Evolutionary conservation across 1,284 basidiomycete genomes (phyloP).

Genomic region (Irpex rosettiformis): DNA sequence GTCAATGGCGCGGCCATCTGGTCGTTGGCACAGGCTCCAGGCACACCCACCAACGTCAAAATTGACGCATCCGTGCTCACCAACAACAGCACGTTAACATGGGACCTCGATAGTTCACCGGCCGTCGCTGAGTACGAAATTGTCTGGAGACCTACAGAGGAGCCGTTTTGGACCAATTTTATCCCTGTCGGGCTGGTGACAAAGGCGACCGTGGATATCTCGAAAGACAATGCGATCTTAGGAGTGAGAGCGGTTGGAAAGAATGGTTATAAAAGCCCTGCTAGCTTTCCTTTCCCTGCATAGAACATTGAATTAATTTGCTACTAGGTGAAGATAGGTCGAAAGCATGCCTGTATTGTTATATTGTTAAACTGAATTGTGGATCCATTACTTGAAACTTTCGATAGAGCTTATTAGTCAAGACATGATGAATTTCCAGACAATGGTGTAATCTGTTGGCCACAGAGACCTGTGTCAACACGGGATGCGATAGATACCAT

Average conservation of each 20-base stretch:
- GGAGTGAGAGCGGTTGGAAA: conserved; percentile 49
- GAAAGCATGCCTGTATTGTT: neutral
- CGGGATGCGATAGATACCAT: neutral
- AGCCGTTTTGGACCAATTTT: conserved; percentile 44
- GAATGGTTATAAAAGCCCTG: conserved; percentile 49
- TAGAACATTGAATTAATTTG: conserved; percentile 4
- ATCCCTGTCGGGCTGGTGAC: conserved; percentile 44
- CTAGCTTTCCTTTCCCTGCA: conserved; percentile 39
- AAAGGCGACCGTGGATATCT: conserved; percentile 37
- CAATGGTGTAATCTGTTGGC: neutral
- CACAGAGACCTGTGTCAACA: neutral
- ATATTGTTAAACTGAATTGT: too few species aligned
- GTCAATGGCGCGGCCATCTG: conserved; percentile 51
- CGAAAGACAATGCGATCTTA: conserved; percentile 51
- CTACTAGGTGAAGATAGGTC: too few species aligned
- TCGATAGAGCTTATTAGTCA: neutral
- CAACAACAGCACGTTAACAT: conserved; percentile 50
- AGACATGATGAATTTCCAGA: neutral
- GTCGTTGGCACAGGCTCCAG: conserved; percentile 50
- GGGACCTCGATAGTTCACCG: conserved; percentile 37
- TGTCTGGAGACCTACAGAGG: conserved; percentile 47
- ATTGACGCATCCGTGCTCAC: conserved; percentile 43
- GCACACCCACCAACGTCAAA: conserved; percentile 44
- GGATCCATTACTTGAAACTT: too few species aligned
- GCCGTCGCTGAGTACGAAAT: conserved; percentile 44